Conservation (phyloP, 2,329 filamentous ascomycete species). For the Chaetomiaceae sp. region DNA sequence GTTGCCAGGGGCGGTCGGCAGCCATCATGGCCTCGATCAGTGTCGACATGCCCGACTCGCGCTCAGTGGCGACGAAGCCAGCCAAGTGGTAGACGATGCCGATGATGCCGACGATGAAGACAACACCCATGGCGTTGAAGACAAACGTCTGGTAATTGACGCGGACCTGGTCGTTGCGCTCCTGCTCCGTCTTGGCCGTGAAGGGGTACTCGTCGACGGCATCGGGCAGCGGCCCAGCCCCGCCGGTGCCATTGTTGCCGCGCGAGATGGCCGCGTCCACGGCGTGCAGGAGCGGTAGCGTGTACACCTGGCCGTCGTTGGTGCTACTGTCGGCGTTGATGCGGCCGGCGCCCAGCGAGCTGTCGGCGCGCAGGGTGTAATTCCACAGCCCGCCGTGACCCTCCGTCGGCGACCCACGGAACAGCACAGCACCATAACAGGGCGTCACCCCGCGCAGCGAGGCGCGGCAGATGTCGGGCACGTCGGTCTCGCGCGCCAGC, state of each 20-base stretch:
- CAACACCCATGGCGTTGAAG: slow-evolving; percentile 69
- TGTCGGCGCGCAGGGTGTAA: slow-evolving; percentile 76
- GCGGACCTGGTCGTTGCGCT: slow-evolving; percentile 61
- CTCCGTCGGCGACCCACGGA: slow-evolving; percentile 68
- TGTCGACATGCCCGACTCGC: slow-evolving; percentile 81
- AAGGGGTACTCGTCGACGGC: slow-evolving; percentile 65
- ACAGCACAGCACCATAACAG: slow-evolving; percentile 68
- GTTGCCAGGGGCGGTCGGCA: slow-evolving; percentile 65
- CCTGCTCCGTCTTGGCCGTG: slow-evolving; percentile 62
- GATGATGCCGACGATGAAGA: slow-evolving; percentile 72
- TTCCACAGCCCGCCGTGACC: slow-evolving; percentile 68
- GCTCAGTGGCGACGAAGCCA: slow-evolving; percentile 76
- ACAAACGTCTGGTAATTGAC: slow-evolving; percentile 65
- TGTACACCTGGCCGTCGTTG: slow-evolving; percentile 73
- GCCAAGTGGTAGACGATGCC: slow-evolving; percentile 83
- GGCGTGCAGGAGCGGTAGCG: slow-evolving; percentile 71
- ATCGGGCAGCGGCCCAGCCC: slow-evolving; percentile 13
- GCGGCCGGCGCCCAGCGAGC: slow-evolving; percentile 56
- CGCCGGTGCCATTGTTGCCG: slow-evolving; percentile 27
- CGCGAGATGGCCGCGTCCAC: slow-evolving; percentile 66
- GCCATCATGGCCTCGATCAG: slow-evolving; percentile 90
- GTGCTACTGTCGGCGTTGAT: slow-evolving; percentile 58
- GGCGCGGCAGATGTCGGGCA: slow-evolving; percentile 47
- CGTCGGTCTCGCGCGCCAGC: slow-evolving; percentile 23
- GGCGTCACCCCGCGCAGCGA: slow-evolving; percentile 57